phyloP scores from a whole-genome alignment of 1,284 basidiomycete genomes.

The Leccinum pachyderme region DNA sequence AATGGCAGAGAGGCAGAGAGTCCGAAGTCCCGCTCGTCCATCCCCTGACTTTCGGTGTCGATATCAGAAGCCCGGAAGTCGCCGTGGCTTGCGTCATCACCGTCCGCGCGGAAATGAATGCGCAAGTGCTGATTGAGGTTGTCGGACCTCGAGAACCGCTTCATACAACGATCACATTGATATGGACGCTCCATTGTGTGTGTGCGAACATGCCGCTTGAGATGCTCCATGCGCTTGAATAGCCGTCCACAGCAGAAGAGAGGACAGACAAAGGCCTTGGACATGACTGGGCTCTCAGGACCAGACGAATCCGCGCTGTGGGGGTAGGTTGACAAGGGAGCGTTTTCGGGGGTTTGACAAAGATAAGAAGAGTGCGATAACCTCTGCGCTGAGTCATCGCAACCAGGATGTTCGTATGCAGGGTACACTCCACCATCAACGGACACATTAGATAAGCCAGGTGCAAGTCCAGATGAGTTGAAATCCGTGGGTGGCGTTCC shows the following conservation, averaged over 20 bases:
- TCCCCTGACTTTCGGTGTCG: constrained; percentile 29
- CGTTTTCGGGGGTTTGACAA: constrained; percentile 15
- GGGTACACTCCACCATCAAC: constrained; percentile 18
- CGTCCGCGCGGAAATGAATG: constrained; percentile 60
- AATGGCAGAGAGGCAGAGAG: constrained; percentile 27
- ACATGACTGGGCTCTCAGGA: constrained; percentile 33
- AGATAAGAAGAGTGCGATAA: constrained; percentile 19
- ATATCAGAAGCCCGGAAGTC: constrained; percentile 27
- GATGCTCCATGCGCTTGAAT: constrained; percentile 88
- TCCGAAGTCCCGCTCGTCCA: constrained; percentile 29
- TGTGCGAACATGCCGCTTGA: constrained; percentile 85
- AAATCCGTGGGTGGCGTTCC: constrained; percentile 21
- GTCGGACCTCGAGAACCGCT: constrained; percentile 82
- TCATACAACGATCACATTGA: constrained; percentile 68
- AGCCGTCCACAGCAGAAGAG: constrained; percentile 76
- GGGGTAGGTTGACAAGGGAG: constrained; percentile 21
- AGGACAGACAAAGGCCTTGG: constrained; percentile 76
- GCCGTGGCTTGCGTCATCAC: constrained; percentile 25
- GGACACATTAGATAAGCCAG: constrained; percentile 21
- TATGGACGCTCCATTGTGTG: constrained; percentile 88
- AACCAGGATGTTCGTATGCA: constrained; percentile 20
- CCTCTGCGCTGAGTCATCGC: constrained; percentile 21
- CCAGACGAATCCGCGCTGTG: constrained; percentile 21
- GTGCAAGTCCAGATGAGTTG: constrained; percentile 20
- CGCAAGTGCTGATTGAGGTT: constrained; percentile 82